Evolutionary conservation across 805 yeast genomes (phyloP).

Genomic region (Groenewaldozyma salmanticensis): DNA sequence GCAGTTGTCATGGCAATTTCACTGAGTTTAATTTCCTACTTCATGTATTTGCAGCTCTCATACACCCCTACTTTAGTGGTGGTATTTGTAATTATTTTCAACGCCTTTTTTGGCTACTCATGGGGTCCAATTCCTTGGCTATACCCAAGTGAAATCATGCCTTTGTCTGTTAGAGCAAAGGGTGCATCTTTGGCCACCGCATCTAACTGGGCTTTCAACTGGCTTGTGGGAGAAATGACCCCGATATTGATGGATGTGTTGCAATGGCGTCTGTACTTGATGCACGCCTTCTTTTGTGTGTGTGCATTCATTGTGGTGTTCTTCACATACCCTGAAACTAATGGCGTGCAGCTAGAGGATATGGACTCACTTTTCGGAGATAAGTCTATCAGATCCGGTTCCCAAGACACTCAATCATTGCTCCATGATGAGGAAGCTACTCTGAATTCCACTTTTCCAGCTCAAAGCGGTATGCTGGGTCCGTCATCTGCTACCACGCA

Average conservation of each 20-base stretch:
- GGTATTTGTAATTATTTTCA: conserved; percentile 63
- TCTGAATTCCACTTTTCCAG: conserved; percentile 8
- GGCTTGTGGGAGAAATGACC: conserved; percentile 84
- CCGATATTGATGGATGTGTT: conserved; percentile 73
- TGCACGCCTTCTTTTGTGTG: conserved; percentile 72
- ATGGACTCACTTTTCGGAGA: conserved; percentile 89
- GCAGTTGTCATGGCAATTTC: conserved; percentile 72
- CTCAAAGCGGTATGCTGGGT: too few species aligned
- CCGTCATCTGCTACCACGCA: conserved; percentile 7
- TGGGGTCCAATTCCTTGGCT: conserved; percentile 97
- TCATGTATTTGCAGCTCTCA: conserved; percentile 39
- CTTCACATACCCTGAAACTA: conserved; percentile 78
- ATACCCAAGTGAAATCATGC: conserved; percentile 78
- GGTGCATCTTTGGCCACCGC: conserved; percentile 90
- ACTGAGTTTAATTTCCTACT: conserved; percentile 53
- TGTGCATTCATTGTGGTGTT: conserved; percentile 65
- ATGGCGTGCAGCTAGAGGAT: conserved; percentile 79
- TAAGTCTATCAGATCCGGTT: conserved; percentile 25
- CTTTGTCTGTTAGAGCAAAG: conserved; percentile 73
- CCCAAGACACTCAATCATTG: conserved; percentile 17
- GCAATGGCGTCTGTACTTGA: conserved; percentile 69
- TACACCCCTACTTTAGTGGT: conserved; percentile 67
- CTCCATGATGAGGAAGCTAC: conserved; percentile 9
- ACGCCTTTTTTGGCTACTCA: conserved; percentile 73
- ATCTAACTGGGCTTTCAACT: conserved; percentile 87